These are phyloP conservation scores for Entomortierella beljakovae DNA, from an alignment of 192 early-diverging fungal species.

Conservation along the genomic window DNA sequence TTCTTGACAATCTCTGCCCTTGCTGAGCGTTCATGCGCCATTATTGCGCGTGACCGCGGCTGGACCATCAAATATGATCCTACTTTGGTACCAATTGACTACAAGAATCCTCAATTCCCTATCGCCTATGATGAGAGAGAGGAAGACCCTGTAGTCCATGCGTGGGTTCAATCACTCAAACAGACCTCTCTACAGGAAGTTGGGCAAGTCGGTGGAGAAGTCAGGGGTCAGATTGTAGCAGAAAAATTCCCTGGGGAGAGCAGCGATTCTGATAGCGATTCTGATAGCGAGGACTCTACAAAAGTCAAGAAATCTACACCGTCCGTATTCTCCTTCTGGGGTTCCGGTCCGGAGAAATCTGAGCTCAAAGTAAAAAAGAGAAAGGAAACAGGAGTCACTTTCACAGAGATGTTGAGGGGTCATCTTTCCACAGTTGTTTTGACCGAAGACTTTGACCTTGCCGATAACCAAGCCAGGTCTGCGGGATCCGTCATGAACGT, in stretches of 20 bases:
- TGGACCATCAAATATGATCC: conserved; percentile 57
- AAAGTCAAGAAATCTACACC: conserved; percentile 11
- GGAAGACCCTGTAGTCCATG: conserved; percentile 16
- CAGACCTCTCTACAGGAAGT: conserved; percentile 31
- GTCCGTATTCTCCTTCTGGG: conserved; percentile 22
- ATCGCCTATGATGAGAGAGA: conserved; percentile 33
- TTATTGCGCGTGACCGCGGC: conserved; percentile 47
- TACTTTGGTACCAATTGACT: conserved; percentile 43
- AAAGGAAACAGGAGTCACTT: conserved; percentile 34
- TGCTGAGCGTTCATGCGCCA: conserved; percentile 54
- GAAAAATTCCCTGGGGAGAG: conserved; percentile 29
- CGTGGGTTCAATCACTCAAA: conserved; percentile 28
- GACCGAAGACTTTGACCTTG: conserved; percentile 50
- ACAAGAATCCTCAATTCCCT: conserved; percentile 48
- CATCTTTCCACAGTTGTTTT: conserved; percentile 58
- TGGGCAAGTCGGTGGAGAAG: conserved; percentile 13
- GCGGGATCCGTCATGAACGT: conserved; percentile 54
- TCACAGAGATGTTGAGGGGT: conserved; percentile 59
- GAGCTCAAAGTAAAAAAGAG: conserved; percentile 17
- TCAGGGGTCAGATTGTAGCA: conserved; percentile 36
- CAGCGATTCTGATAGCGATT: not conserved
- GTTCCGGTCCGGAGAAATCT: not conserved
- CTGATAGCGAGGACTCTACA: not conserved
- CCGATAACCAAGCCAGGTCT: conserved; percentile 54
- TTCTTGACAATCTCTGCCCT: conserved; percentile 61